Conservation (phyloP, 2,329 filamentous ascomycete genomes). For the Chrysoporthe deuterocubensis region DNA sequence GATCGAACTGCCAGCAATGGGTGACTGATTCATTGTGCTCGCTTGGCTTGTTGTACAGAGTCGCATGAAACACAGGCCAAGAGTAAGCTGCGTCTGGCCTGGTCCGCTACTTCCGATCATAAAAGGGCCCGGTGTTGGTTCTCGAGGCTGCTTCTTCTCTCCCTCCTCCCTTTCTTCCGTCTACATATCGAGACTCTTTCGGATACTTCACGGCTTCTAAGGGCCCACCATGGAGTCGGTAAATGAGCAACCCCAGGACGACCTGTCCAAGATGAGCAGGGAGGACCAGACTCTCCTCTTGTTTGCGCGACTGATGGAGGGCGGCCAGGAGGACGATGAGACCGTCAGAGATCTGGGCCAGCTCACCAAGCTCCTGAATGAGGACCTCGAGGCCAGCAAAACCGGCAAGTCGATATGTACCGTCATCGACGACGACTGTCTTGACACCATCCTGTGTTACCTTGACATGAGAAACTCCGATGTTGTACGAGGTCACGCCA, state of each 20-base stretch:
- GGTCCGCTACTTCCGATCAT: neutral
- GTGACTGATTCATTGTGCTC: slow-evolving; percentile 6
- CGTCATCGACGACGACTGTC: slow-evolving; percentile 72
- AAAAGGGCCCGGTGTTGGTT: neutral
- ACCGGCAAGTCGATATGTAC: slow-evolving; percentile 55
- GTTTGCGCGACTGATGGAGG: slow-evolving; percentile 88
- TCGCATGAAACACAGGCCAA: slow-evolving; percentile 25
- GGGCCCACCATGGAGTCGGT: slow-evolving; percentile 39
- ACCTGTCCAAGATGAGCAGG: slow-evolving; percentile 41
- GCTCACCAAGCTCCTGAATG: slow-evolving; percentile 63
- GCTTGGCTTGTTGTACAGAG: slow-evolving; percentile 14
- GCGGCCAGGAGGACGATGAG: slow-evolving; percentile 80
- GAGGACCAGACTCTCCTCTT: slow-evolving; percentile 74
- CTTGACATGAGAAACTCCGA: slow-evolving; percentile 81
- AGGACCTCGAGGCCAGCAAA: slow-evolving; percentile 53
- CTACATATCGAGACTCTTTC: neutral
- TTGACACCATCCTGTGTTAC: slow-evolving; percentile 85
- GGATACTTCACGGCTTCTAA: neutral
- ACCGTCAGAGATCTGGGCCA: slow-evolving; percentile 63
- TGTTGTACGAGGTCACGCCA: slow-evolving; percentile 78
- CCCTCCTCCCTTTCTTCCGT: slow-evolving; percentile 6
- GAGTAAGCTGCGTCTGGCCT: neutral
- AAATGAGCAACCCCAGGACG: slow-evolving; percentile 39
- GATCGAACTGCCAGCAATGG: neutral
- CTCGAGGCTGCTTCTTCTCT: neutral